These are phyloP conservation scores for Aplosporella prunicola DNA, from an alignment of 2,329 filamentous ascomycete genomes.

Conservation along the genomic window DNA sequence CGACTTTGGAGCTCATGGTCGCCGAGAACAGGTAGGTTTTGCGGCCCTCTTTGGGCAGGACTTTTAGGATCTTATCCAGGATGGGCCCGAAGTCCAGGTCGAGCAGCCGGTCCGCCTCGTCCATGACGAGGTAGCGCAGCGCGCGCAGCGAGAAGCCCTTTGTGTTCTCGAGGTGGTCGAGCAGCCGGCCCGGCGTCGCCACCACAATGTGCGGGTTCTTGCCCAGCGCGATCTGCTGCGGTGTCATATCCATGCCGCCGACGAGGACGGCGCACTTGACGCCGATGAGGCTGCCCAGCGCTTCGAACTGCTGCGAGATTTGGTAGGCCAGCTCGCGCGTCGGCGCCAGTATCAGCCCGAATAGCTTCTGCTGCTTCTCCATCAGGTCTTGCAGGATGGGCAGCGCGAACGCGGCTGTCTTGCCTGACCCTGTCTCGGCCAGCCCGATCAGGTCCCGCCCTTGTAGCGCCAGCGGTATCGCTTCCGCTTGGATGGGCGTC, in stretches of 20 bases:
- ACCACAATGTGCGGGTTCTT: constrained; percentile 94
- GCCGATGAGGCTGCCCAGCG: constrained; percentile 77
- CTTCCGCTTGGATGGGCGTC: constrained; percentile 79
- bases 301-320: constrained; percentile 80
- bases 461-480: constrained; percentile 72
- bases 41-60: constrained; percentile 53
- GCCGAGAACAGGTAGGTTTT: constrained; percentile 86
- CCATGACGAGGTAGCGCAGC: constrained; percentile 85
- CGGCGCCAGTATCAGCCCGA: constrained; percentile 82
- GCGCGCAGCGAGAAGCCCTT: constrained; percentile 82
- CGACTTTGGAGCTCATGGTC: constrained; percentile 89
- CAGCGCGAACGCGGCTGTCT: constrained; percentile 89
- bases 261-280: constrained; percentile 80
- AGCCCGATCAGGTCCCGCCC: constrained; percentile 85
- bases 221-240: constrained; percentile 81
- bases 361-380: constrained; percentile 75
- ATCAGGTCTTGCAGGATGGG: constrained; percentile 85
- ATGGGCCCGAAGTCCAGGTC: constrained; percentile 92
- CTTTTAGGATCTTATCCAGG: constrained; percentile 86
- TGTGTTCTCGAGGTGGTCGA: constrained; percentile 93
- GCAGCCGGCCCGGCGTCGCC: constrained; percentile 76
- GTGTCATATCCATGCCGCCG: constrained; percentile 91
- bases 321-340: constrained; percentile 91
- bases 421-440: constrained; percentile 91
- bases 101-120: constrained; percentile 83